Evolutionary conservation across 2,329 filamentous ascomycete genomes (phyloP).

Genomic region (Rugonectria rugulosa): DNA sequence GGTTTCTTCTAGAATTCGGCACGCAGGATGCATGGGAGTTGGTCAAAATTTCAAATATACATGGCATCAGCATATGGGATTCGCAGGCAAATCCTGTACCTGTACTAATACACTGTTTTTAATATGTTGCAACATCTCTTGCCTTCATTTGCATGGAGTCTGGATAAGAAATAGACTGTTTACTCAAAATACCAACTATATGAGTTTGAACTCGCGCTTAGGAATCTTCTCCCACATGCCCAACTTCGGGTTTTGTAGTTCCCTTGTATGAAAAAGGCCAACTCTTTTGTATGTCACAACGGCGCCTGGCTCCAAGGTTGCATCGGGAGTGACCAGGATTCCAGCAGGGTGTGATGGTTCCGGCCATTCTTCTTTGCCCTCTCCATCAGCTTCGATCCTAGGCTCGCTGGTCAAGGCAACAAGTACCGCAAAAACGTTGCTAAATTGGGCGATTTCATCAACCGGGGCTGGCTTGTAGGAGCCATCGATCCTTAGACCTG

Average conservation of each 20-base stretch:
- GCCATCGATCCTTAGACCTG: not conserved
- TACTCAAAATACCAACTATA: not conserved
- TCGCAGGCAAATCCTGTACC: not conserved
- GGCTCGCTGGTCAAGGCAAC: not conserved
- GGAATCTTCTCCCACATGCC: not conserved
- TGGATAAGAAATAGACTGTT: too few relatives aligned
- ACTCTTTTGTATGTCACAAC: not conserved
- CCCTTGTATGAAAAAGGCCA: not conserved
- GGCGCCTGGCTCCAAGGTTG: not conserved
- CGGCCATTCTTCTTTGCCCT: not conserved
- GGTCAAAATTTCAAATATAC: not conserved
- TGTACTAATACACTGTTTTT: not conserved
- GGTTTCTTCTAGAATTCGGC: not conserved
- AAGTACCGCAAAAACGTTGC: not conserved
- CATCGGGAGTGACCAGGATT: not conserved
- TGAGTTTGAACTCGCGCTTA: not conserved
- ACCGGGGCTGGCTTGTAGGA: not conserved
- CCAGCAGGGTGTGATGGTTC: not conserved
- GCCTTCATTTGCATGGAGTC: not conserved
- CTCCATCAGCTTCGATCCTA: not conserved
- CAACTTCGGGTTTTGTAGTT: not conserved
- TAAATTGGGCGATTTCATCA: not conserved
- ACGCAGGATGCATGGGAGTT: not conserved
- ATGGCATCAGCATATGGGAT: not conserved
- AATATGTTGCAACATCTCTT: not conserved